Evolutionary conservation across 2,329 filamentous ascomycete species (phyloP), one percentile per base, ranked within the genome.

Genomic region (Emmonsia crescens): DNA sequence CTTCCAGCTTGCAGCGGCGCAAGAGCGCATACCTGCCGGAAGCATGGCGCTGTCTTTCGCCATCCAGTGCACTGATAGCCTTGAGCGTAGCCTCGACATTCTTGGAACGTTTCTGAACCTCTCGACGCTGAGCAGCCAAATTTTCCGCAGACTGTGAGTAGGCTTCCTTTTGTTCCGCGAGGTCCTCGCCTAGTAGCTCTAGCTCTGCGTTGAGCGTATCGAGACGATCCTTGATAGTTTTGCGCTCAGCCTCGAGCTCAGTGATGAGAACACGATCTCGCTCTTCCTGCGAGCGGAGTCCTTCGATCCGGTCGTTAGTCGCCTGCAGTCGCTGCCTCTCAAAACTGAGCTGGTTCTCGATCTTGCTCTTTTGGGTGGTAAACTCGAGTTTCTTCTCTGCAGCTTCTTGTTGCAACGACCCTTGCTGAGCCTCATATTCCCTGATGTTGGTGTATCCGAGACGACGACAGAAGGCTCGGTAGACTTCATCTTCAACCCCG

Each of bases 371-470:
- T 72, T 99, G 94, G 3, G 88, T 86, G 61, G 88, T 89, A 68
- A 96, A 97, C 66, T 92, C 87, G 60, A 89, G 86, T 65, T 90
- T 90, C 78, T 92, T 92, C 74, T 94, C 87, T 0, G 87, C 87
- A 52, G 89, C 89, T 72, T 97, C 91, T 73, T 96, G 90, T 74
- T 97, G 92, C 57, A 96, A 79, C 49, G 89, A 91, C 57, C 94
- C 93, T 75, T 97, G 94, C 67, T 95, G 92, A 31, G 88, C 88
- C 72, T 97, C 91, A 70, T 97, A 99, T 62, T 91, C 89, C 62
- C 93, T 89, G 66, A 99, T 95, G 69, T 95, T 88, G 62, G 84
- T 82, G 73, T 96, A 97, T 0, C 92, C 91, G 24, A 96, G 84
- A 61, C 89, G 85, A 68, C 85, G 83, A 77, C 94, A 99, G 77